phyloP scores from a whole-genome alignment of 2,329 filamentous ascomycete species.

The Emergomyces africanus region DNA sequence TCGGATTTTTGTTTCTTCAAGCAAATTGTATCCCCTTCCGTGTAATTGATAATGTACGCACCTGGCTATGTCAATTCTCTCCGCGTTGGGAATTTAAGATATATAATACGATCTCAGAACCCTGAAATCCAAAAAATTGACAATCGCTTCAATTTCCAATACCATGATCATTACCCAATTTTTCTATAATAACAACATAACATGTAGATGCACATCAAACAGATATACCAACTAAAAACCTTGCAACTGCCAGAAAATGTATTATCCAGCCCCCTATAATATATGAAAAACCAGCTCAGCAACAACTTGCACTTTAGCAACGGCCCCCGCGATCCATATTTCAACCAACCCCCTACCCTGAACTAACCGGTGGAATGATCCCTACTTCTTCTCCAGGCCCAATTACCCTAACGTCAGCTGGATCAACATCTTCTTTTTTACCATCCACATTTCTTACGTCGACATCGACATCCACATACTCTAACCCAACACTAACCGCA shows the following conservation, averaged over 20 bases:
- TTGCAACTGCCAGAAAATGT: not conserved
- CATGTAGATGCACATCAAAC: not conserved
- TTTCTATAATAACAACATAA: not conserved
- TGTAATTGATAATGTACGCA: not conserved
- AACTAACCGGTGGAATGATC: constrained; percentile 37
- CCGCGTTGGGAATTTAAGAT: not conserved
- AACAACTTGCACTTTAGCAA: no score
- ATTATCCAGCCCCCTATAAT: not conserved
- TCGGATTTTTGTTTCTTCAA: not conserved
- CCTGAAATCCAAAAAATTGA: not conserved
- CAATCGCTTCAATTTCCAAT: not conserved
- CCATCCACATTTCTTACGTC: constrained; percentile 12
- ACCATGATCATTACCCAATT: not conserved
- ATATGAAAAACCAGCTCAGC: not conserved
- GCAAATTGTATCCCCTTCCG: not conserved
- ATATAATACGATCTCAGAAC: not conserved
- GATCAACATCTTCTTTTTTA: constrained; percentile 9
- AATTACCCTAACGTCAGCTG: constrained; percentile 17
- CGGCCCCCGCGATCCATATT: no score
- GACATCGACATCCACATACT: constrained; percentile 30
- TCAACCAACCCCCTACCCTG: constrained; percentile 22
- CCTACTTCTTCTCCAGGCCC: constrained; percentile 30
- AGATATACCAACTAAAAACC: not conserved
- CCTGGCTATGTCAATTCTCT: not conserved
- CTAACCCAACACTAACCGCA: constrained; percentile 30